Conservation (phyloP, 768 basidiomycete genomes). For the Russula olivacea region DNA sequence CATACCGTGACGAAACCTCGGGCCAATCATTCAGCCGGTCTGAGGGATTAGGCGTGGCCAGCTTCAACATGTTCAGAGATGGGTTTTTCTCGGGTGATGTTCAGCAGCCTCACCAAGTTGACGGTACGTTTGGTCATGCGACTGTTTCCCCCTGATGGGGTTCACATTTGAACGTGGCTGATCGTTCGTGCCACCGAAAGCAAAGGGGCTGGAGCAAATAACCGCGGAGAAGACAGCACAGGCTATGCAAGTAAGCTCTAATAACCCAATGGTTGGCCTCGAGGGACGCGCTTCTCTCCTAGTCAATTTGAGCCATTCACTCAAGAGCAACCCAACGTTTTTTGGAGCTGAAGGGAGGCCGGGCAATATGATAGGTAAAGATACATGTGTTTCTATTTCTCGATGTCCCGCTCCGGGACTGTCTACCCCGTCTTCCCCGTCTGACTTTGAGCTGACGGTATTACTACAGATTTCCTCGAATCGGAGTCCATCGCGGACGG, state of each 20-base stretch:
- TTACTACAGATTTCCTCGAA: constrained; percentile 58
- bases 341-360: constrained; percentile 74
- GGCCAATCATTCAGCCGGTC: constrained; percentile 55
- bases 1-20: constrained; percentile 56
- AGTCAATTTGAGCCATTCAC: constrained; percentile 62
- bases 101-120: constrained; percentile 63
- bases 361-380: constrained; percentile 72
- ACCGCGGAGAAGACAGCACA: constrained; percentile 52
- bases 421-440: background rate
- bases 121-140: constrained; percentile 50
- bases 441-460: constrained; percentile 1
- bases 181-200: constrained; percentile 37
- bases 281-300: constrained; percentile 81
- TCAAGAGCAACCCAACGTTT: constrained; percentile 55
- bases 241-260: constrained; percentile 71
- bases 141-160: background rate
- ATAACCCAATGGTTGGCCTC: constrained; percentile 87
- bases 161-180: constrained; percentile 4
- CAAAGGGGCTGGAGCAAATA: constrained; percentile 60
- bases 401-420: background rate
- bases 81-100: constrained; percentile 74
- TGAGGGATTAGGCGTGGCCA: constrained; percentile 85
- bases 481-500: constrained; percentile 43
- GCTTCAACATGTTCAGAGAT: constrained; percentile 78
- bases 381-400: constrained; percentile 12